Base-by-base conservation (phyloP, 2,329 filamentous ascomycete species). In the Apiospora kogelbergensis region DNA sequence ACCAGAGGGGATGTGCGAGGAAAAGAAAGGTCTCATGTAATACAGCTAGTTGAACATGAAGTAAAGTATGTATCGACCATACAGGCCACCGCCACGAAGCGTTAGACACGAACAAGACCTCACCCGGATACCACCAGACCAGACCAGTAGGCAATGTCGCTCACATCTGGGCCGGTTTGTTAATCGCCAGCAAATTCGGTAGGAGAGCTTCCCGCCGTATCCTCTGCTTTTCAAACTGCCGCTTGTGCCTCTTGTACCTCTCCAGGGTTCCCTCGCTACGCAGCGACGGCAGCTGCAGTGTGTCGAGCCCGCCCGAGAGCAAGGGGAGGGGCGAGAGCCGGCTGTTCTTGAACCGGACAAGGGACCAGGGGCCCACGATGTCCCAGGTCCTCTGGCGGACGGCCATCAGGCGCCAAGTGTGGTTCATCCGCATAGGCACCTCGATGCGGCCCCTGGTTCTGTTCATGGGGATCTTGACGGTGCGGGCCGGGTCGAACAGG, bases 401-500 rank as follows among this genome's bases (percentile, higher is more conserved):
- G 13, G n/a, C 15, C 6, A 24, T 1, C 6, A 48, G 33, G 22
- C 68, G 17, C 46, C 66, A 68, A 68, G 6, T 42, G 63, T 48
- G 11, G 9, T 65, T 65, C 9, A 66, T 24, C 20, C n/a, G 44
- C 10, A 66, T 10, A 20, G 33, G 4, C 33, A 33, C 7, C 33
- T 7, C 11, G 11, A 15, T 15, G 37, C 2, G 13, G 37, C 3
- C 33, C 33, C 33, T 3, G 33, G 33, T 7, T 7, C 7, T 33
- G 17, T 26, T 6, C 20, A 65, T n/a, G 24, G 42, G 7, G 4
- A 20, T 11, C 2, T 3, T 4, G 2, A 11, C 7, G 15, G 63
- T 22, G 15, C 65, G 68, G 5, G 66, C 53, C 22, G 77, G 70
- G 45, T 78, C 76, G 71, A 74, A 1, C 30, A 86, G 77, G 3